Conservation (phyloP, 192 early-diverging fungal species). For the Fimicolochytrium jonesii region DNA sequence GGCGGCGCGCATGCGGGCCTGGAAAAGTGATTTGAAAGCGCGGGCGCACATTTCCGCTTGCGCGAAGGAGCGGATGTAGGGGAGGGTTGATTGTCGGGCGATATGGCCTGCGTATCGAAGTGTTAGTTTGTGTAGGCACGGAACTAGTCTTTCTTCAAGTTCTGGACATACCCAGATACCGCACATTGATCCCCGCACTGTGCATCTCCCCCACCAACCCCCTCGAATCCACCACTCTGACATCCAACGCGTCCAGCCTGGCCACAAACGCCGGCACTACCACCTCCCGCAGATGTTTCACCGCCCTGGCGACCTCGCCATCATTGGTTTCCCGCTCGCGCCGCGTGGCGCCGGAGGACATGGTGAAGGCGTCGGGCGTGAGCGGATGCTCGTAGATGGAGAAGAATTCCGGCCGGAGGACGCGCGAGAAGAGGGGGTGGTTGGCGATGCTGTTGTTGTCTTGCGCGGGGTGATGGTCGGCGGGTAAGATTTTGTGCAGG, state of each 20-base stretch:
- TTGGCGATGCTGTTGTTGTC: not conserved
- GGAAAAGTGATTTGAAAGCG: constrained; percentile 41
- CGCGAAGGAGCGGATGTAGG: constrained; percentile 44
- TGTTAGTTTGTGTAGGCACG: too few relatives aligned
- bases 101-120: constrained; percentile 32
- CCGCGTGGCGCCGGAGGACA: constrained; percentile 29
- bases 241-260: constrained; percentile 40
- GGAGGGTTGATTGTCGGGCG: constrained; percentile 39
- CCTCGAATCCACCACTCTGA: constrained; percentile 43
- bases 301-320: constrained; percentile 36
- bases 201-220: constrained; percentile 40
- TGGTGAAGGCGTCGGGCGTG: constrained; percentile 38
- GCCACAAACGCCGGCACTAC: constrained; percentile 44
- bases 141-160: too few relatives aligned
- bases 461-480: constrained; percentile 29
- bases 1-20: constrained; percentile 29
- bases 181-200: constrained; percentile 46
- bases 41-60: constrained; percentile 48
- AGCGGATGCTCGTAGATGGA: constrained; percentile 22
- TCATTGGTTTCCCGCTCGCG: constrained; percentile 45
- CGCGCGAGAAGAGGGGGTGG: not conserved
- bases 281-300: constrained; percentile 36
- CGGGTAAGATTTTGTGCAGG: constrained; percentile 43
- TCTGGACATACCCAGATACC: constrained; percentile 41
- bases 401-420: constrained; percentile 51